Conservation (phyloP, 1,139 yeast genomes). For the Diutina neorugosa region DNA sequence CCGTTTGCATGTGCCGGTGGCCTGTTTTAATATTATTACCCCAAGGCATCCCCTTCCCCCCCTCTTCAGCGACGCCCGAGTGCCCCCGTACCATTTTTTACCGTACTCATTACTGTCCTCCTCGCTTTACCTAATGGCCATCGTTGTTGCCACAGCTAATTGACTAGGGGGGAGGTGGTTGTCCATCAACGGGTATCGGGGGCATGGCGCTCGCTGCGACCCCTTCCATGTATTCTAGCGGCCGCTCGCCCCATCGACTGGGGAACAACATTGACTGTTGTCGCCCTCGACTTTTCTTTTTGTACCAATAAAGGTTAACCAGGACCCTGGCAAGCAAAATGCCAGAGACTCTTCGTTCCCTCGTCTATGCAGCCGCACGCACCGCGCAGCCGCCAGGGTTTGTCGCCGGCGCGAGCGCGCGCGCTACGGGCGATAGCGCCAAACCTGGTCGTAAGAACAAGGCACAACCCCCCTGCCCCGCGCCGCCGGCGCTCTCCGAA, state of each 20-base stretch:
- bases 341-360: not conserved
- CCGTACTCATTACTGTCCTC: too few relatives aligned
- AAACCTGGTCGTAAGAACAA: too few relatives aligned
- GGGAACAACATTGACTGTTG: not conserved
- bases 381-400: not conserved
- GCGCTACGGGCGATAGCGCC: too few relatives aligned
- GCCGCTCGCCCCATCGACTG: not conserved
- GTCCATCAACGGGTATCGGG: not conserved
- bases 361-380: not conserved
- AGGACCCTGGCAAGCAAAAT: not conserved
- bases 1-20: not conserved
- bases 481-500: not conserved
- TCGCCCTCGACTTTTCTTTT: not conserved
- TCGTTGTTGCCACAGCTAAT: too few relatives aligned
- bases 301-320: not conserved
- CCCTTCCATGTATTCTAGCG: not conserved
- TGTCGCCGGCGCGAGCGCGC: not conserved
- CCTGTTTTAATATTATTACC: not conserved
- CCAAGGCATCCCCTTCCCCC: not conserved
- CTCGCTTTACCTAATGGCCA: too few relatives aligned
- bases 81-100: not conserved
- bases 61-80: not conserved
- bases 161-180: too few relatives aligned
- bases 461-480: too few relatives aligned
- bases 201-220: not conserved